Evolutionary conservation across 768 basidiomycete genomes (phyloP), one percentile per base, ranked within the genome.

Genomic region (Neoboletus subvelutipes): DNA sequence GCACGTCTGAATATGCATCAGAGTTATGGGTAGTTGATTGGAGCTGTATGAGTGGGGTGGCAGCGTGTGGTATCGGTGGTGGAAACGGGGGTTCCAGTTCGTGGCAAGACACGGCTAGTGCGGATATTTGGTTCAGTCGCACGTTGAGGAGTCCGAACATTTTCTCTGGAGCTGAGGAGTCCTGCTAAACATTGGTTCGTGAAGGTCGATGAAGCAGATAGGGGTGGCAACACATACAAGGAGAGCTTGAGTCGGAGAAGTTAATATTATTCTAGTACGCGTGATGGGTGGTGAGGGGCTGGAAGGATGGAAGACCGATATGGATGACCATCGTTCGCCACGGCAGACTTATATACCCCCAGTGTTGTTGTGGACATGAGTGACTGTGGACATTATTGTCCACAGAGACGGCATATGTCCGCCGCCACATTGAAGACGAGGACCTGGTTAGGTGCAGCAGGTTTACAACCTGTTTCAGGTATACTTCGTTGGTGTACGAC

Each of bases 331-430:
- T n/a, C n/a, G n/a, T n/a, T n/a, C n/a, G n/a, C n/a, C n/a, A n/a
- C n/a, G n/a, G n/a, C n/a, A n/a, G n/a, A n/a, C n/a, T 45, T 65
- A 57, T 67, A 67, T 65, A 59, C 28, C 43, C 3, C 28, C 34
- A 43, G 52, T 31, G n/a, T n/a, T n/a, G n/a, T 13, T 50, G 58
- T 58, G 61, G 56, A 56, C 48, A 50, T 48, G 20, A 17, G 11
- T 43, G 31, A 31, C 34, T 36, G 63, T 64, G 66, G 59, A 45
- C 55, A 6, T n/a, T n/a, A n/a, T 57, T 54, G 61, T 61, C 56
- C 54, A 58, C 61, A 28, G 37, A 48, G 24, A 45, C 24, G 1
- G 24, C 29, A 22, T n/a, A n/a, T 7, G 54, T 55, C 47, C 52
- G 56, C 48, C 34, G 45, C 57, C 51, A 54, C 57, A n/a, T 37